A percentile compares a stretch with the other conserved stretches of the same genome.
These are phyloP conservation scores for Pholiota microspora DNA, from an alignment of 768 basidiomycete genomes.

Conservation along the genomic window DNA sequence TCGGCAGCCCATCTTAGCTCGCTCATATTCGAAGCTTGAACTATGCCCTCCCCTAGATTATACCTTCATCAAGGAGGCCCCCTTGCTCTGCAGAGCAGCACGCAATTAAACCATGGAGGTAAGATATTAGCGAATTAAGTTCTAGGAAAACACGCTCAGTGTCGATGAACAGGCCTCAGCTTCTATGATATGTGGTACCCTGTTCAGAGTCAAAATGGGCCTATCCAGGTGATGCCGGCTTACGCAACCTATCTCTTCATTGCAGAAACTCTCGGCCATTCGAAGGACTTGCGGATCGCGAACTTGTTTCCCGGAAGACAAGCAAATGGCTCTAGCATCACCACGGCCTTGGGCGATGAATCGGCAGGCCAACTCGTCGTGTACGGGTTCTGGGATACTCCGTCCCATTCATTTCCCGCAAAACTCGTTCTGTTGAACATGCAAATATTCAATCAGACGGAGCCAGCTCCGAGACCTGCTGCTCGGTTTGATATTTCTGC, in stretches of 20 bases:
- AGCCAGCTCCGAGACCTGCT: constrained; percentile 35
- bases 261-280: constrained; percentile 43
- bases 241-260: constrained; percentile 53
- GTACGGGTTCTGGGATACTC: constrained; percentile 50
- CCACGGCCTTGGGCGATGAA: constrained; percentile 45
- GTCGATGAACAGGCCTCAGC: constrained; percentile 27
- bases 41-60: constrained; percentile 26
- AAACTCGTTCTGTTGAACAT: constrained; percentile 51
- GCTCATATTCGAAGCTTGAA: not conserved
- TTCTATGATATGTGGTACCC: constrained; percentile 52
- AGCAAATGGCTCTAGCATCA: constrained; percentile 49
- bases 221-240: constrained; percentile 50
- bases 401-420: constrained; percentile 32
- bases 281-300: constrained; percentile 40
- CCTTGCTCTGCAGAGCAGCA: constrained; percentile 46
- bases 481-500: constrained; percentile 46
- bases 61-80: constrained; percentile 58
- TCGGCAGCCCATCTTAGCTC: constrained; percentile 9
- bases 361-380: constrained; percentile 48
- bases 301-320: constrained; percentile 54
- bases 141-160: not conserved
- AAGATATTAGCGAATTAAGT: constrained; percentile 1
- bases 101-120: constrained; percentile 50
- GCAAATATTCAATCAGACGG: constrained; percentile 50
- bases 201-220: constrained; percentile 45